Conservation (phyloP, 2,329 filamentous ascomycete species). For the Beauveria varroae region DNA sequence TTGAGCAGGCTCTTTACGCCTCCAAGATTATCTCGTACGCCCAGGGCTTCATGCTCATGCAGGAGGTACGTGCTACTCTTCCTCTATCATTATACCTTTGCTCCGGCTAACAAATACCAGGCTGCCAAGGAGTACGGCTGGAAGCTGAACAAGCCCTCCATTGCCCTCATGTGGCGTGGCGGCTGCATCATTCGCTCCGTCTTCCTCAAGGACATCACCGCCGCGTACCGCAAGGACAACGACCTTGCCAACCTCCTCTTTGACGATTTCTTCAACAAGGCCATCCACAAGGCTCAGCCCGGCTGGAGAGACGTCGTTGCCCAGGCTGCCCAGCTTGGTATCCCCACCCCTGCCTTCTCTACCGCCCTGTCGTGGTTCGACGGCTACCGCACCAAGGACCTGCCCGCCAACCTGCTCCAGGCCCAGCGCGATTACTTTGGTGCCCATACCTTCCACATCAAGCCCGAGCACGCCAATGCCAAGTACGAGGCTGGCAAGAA, state of each 20-base stretch:
- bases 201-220: conserved; percentile 99
- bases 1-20: conserved; percentile 97
- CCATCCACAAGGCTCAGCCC: conserved; percentile 90
- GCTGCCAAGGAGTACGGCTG: conserved; percentile 92
- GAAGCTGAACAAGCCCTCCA: conserved; percentile 99
- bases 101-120: conserved; percentile 33
- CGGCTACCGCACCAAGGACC: conserved; percentile 93
- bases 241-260: conserved; percentile 97
- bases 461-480: conserved; percentile 67
- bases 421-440: conserved; percentile 99
- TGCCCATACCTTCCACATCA: conserved; percentile 82
- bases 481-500: conserved; percentile 82
- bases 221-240: conserved; percentile 87
- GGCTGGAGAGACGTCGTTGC: conserved; percentile 88
- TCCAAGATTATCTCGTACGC: conserved; percentile 99
- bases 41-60: conserved; percentile 99
- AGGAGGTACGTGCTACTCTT: conserved; percentile 59
- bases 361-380: conserved; percentile 98
- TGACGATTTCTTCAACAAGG: conserved; percentile 99
- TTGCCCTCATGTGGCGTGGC: conserved; percentile 99
- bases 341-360: conserved; percentile 93
- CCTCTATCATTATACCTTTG: not conserved
- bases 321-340: conserved; percentile 88
- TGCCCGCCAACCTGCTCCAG: conserved; percentile 97
- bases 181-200: conserved; percentile 99